Base-by-base conservation (phyloP, 768 basidiomycete species). In the Gyrodon lividus region DNA sequence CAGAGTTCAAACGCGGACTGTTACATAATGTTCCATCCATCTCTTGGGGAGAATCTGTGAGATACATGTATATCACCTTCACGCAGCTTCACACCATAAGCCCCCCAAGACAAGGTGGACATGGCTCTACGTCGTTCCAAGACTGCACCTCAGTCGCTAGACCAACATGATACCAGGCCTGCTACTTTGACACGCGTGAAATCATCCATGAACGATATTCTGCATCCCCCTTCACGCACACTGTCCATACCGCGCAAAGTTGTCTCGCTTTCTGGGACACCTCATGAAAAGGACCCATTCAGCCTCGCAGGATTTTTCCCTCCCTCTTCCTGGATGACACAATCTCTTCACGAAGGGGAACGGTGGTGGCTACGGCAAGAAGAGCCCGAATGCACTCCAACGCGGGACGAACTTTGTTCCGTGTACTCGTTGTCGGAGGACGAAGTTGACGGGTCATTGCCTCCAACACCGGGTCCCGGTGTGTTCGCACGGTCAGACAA, bases 301-400 rank as follows among this genome's bases (percentile, higher is more conserved):
- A 76, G 65, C 60, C 68, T 82, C 50, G 62, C 64, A 28, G 72
- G 73, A 8, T 80, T 81, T 67, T 80, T 79, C 61, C 78, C 80
- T 5, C 54, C 59, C 4, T 58, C 74, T 9, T 37, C 35, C 16
- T 56, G 56, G 37, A 50, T 59, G 20, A 59, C 47, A 38, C 47
- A 33, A 45, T 61, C 34, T 35, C 19, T 48, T 58, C 49, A 26
- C 41, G 65, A 64, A 23, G 65, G 61, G 20, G 65, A 67, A 47
- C 66, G 69, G 52, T 78, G 77, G 31, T 80, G 79, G 80, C 59
- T 77, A 60, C 61, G 62, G 50, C 52, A 63, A 28, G 65, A 63
- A 16, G 66, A 70, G 55, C 63, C 59, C 9, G 59, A 63, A 42
- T 59, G 50, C 19, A 14, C 10, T 22, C n/a, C 31, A 33, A n/a